Base-by-base conservation (phyloP, 768 basidiomycete genomes). In the Kwoniella mangroviensis region DNA sequence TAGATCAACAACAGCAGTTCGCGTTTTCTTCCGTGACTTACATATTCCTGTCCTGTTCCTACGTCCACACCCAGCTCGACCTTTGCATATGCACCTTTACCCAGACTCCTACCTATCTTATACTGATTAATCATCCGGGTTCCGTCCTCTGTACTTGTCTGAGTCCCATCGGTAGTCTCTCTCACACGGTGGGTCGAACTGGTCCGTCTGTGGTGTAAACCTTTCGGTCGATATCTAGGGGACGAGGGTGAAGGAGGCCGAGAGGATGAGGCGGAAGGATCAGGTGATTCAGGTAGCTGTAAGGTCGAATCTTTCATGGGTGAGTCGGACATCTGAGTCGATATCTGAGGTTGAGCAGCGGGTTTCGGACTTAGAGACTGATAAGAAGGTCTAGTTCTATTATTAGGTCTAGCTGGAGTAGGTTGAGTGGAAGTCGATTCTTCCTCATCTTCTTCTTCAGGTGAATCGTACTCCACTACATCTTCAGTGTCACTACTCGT, bases 21-120 rank as follows among this genome's bases (percentile, higher is more conserved):
- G 34, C 6, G 34, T 34, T 34, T 34, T 7, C 34, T 34, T 7
- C 34, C 9, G 34, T 34, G 6, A 34, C 82, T 68, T 51, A 82
- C 83, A 61, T 81, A 84, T 71, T 79, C 78, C 19, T 64, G 22
- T 0, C 82, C 82, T 24, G 82, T 82, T 21, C 79, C 80, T 10
- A 83, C 78, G 69, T 84, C 80, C 0, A 82, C 75, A 4, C 69
- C 83, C 40, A 82, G 71, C 56, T 84, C 81, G 17, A 84, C 83
- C n/a, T 73, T 80, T 1, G 81, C 83, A 69, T 80, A 84, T 12
- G 79, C 82, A 3, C 83, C 83, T 65, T 76, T 77, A 4, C 83
- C 83, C 26, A 84, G 57, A 40, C 75, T 69, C 26, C 75, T 75
- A 26, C 81, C 81, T 13, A 84, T 76, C 57, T 65, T 75, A 65